Conservation (phyloP, 192 early-diverging fungal species). For the Linnemannia zychae region DNA sequence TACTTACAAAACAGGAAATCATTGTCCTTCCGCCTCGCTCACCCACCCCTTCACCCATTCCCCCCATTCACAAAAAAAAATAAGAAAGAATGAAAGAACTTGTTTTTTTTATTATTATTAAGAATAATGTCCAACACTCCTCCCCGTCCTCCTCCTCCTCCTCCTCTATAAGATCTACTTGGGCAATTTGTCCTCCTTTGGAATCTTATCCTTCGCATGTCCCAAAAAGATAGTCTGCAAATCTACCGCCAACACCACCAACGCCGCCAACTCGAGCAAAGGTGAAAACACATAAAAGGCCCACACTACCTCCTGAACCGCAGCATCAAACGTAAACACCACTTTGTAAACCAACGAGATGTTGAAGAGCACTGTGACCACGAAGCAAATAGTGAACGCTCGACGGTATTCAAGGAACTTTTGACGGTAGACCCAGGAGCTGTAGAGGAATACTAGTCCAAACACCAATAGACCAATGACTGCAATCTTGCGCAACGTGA, state of each 20-base stretch:
- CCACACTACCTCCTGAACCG: background rate
- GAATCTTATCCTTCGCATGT: slow-evolving; percentile 18
- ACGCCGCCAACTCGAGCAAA: slow-evolving; percentile 20
- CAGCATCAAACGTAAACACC: slow-evolving; percentile 6
- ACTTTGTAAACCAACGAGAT: slow-evolving; percentile 41
- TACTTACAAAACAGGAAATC: background rate
- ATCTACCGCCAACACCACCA: slow-evolving; percentile 10
- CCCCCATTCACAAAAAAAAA: background rate
- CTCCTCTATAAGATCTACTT: background rate
- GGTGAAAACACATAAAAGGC: slow-evolving; percentile 27
- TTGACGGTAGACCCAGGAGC: slow-evolving; percentile 9
- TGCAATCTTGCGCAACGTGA: slow-evolving; percentile 22
- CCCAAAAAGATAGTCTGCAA: slow-evolving; percentile 35
- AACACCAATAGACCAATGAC: background rate
- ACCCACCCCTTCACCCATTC: background rate
- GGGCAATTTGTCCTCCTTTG: background rate
- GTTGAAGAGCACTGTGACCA: slow-evolving; percentile 8
- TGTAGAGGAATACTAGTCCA: slow-evolving; percentile 5
- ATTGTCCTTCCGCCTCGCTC: too few relatives aligned
- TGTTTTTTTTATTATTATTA: too few relatives aligned
- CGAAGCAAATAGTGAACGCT: background rate
- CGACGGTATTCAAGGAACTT: slow-evolving; percentile 14
- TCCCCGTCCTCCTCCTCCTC: background rate
- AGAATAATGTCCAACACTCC: background rate
- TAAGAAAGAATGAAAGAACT: background rate